phyloP scores from a whole-genome alignment of 164 flowering plant species.

The Echeveria elegans region DNA sequence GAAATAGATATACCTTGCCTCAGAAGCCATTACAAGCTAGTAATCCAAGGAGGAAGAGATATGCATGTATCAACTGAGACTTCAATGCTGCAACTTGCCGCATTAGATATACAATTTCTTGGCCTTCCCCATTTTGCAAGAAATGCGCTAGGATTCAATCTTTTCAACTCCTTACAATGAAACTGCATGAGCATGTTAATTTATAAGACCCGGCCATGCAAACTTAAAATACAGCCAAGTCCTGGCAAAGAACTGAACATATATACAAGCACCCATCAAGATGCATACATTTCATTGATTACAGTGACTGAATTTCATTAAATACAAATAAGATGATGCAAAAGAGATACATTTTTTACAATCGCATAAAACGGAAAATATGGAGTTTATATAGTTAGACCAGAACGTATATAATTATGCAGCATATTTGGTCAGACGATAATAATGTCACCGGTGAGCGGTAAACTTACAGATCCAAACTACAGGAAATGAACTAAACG shows the following conservation, averaged over 20 bases:
- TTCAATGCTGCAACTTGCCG: slow-evolving; percentile 48
- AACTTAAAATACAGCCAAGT: not conserved
- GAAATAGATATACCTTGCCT: slow-evolving; percentile 56
- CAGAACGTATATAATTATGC: not conserved
- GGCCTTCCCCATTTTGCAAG: not conserved
- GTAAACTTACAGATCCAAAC: no score
- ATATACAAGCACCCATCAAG: no score
- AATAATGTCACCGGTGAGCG: not conserved
- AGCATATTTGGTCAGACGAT: not conserved
- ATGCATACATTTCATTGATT: no score
- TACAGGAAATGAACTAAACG: no score
- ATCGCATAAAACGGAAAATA: not conserved
- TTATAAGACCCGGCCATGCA: not conserved
- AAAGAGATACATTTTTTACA: not conserved
- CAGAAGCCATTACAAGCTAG: slow-evolving; percentile 48
- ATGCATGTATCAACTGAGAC: slow-evolving; percentile 58
- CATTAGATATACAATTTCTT: not conserved
- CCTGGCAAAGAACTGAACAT: no score
- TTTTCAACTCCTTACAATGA: slow-evolving; percentile 66
- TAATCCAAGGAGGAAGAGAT: slow-evolving; percentile 79
- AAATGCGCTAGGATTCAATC: slow-evolving; percentile 28
- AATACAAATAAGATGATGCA: not conserved
- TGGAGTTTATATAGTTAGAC: not conserved
- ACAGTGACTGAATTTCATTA: not conserved
- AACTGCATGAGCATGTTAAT: slow-evolving; percentile 32